Conservation (phyloP, 2,329 filamentous ascomycete species). For the Fusarium algeriense region DNA sequence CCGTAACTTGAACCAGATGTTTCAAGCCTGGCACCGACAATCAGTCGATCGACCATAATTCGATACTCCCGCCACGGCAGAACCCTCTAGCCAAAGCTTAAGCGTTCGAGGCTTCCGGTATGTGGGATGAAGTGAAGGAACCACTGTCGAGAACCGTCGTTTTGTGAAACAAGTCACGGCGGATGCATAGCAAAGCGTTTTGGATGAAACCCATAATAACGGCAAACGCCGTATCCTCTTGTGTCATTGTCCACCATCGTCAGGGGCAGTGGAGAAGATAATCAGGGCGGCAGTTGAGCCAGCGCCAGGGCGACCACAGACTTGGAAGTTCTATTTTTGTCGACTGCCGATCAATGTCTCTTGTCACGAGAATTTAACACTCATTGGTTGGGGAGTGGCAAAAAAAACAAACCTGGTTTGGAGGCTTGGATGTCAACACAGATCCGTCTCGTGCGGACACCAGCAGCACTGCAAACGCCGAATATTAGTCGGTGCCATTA, state of each 20-base stretch:
- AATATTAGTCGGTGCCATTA: slow-evolving; percentile 14
- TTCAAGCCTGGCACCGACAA: slow-evolving; percentile 15
- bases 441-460: slow-evolving; percentile 2
- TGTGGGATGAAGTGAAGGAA: slow-evolving; percentile 10
- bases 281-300: slow-evolving; percentile 39
- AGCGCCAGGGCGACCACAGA: slow-evolving; percentile 2
- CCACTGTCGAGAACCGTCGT: slow-evolving; percentile 2
- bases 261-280: slow-evolving; percentile 44
- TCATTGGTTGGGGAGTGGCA: slow-evolving; percentile 30
- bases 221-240: slow-evolving; percentile 18
- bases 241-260: slow-evolving; percentile 36
- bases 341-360: slow-evolving; percentile 22
- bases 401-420: slow-evolving; percentile 25
- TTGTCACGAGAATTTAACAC: background rate
- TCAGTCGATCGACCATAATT: slow-evolving; percentile 22
- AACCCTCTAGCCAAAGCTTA: slow-evolving; percentile 23
- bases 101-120: slow-evolving; percentile 28
- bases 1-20: slow-evolving; percentile 12
- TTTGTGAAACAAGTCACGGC: slow-evolving; percentile 34
- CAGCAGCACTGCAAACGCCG: slow-evolving; percentile 12
- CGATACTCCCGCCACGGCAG: slow-evolving; percentile 25
- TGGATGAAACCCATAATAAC: slow-evolving; percentile 12
- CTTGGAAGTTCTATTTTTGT: slow-evolving; percentile 41
- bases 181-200: slow-evolving; percentile 26
- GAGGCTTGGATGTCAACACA: slow-evolving; percentile 18